These are phyloP conservation scores for Pseudogymnoascus sp. DNA, from an alignment of 2,329 filamentous ascomycete genomes.

Conservation along the genomic window DNA sequence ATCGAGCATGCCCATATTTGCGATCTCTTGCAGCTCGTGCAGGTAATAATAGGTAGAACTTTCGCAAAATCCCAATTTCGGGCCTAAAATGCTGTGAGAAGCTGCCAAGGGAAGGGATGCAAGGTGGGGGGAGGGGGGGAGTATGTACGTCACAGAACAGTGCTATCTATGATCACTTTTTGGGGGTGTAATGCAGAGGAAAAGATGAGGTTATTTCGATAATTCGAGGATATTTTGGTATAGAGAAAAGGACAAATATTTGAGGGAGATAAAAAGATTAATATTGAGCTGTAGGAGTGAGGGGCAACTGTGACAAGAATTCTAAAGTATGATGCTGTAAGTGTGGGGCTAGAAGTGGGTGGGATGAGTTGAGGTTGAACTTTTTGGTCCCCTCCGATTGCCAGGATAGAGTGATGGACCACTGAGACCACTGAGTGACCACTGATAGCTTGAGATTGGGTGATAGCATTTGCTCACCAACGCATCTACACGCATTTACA, in stretches of 20 bases:
- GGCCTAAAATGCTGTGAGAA: constrained; percentile 3
- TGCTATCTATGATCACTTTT: not conserved
- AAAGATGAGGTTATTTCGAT: not conserved
- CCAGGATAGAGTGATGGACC: not conserved
- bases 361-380: constrained; percentile 5
- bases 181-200: not conserved
- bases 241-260: not conserved
- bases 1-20: constrained; percentile 5
- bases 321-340: constrained; percentile 7
- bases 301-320: constrained; percentile 5
- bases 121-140: not conserved
- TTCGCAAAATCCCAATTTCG: not conserved
- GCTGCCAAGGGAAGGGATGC: not conserved
- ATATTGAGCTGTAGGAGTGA: not conserved
- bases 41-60: not conserved
- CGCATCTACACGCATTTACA: not conserved
- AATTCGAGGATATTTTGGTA: not conserved
- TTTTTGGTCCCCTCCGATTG: not conserved
- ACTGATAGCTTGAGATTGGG: not conserved
- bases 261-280: not conserved
- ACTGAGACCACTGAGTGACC: not conserved
- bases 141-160: constrained; percentile 4
- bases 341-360: constrained; percentile 14
- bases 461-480: constrained; percentile 3
- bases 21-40: not conserved